Conservation (phyloP, 768 basidiomycete genomes). For the Podaxis sp. region DNA sequence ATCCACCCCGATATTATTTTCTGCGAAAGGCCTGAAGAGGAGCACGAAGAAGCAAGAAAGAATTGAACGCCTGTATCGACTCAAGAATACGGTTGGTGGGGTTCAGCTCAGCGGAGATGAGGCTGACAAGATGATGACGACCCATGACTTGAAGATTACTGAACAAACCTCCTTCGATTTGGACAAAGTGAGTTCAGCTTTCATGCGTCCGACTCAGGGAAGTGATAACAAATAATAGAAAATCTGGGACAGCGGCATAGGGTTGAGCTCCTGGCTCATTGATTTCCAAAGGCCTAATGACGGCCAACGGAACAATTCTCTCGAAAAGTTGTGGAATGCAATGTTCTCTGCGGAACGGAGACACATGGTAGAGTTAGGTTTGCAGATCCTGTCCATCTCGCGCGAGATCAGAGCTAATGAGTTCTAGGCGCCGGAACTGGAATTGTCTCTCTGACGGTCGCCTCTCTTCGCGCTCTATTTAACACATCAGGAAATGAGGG, state of each 20-base stretch:
- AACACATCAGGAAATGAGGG: constrained; percentile 12
- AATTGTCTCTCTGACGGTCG: constrained; percentile 66
- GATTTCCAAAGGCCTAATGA: constrained; percentile 20
- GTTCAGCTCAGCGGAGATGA: constrained; percentile 16
- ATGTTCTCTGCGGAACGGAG: constrained; percentile 37
- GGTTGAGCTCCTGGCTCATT: constrained; percentile 75
- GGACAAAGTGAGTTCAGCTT: constrained; percentile 66
- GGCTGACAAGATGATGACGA: not conserved
- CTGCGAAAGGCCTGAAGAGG: constrained; percentile 23
- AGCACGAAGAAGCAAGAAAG: constrained; percentile 55
- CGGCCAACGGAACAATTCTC: not conserved
- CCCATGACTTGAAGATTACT: constrained; percentile 40
- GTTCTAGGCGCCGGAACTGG: constrained; percentile 78
- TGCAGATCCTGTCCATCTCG: not conserved
- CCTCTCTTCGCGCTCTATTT: constrained; percentile 43
- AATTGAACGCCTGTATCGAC: constrained; percentile 53
- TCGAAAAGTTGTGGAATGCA: constrained; percentile 22
- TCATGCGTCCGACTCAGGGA: constrained; percentile 15
- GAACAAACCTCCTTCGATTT: constrained; percentile 90
- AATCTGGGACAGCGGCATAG: constrained; percentile 95
- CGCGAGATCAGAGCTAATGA: not conserved
- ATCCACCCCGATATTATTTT: constrained; percentile 60
- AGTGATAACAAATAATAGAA: constrained; percentile 57
- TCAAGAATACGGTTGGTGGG: constrained; percentile 21
- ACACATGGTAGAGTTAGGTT: constrained; percentile 69